Conservation (phyloP, 2,329 filamentous ascomycete species). For the Teratosphaeria epicoccoides region DNA sequence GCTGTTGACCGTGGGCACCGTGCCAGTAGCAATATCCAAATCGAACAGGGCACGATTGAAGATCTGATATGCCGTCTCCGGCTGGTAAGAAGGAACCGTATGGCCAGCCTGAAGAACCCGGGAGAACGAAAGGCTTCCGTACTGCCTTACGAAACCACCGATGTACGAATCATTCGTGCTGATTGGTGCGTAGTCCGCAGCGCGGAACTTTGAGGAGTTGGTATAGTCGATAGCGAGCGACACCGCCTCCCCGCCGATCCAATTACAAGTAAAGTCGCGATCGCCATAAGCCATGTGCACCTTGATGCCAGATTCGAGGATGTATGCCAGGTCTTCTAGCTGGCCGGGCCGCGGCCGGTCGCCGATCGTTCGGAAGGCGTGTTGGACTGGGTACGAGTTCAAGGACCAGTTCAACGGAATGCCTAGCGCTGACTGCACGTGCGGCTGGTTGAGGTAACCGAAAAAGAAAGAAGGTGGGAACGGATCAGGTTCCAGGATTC, state of each 20-base stretch:
- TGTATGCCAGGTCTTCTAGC: conserved; percentile 16
- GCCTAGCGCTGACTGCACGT: conserved; percentile 37
- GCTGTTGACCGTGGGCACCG: not conserved
- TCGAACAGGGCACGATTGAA: conserved; percentile 39
- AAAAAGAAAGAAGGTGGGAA: conserved; percentile 11
- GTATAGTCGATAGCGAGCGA: conserved; percentile 19
- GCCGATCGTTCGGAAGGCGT: conserved; percentile 8
- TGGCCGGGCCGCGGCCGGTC: conserved; percentile 12
- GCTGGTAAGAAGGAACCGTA: conserved; percentile 31
- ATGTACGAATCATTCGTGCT: conserved; percentile 17
- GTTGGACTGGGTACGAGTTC: conserved; percentile 2
- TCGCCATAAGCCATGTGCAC: conserved; percentile 22
- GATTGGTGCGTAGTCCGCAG: conserved; percentile 24
- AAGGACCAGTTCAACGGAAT: conserved; percentile 37
- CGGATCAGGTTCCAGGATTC: conserved; percentile 12
- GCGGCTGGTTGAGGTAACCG: conserved; percentile 37
- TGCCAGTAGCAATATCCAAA: conserved; percentile 35
- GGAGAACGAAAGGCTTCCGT: conserved; percentile 26
- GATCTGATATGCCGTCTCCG: conserved; percentile 38
- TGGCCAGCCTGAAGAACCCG: conserved; percentile 26
- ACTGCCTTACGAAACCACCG: conserved; percentile 24
- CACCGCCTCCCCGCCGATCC: conserved; percentile 22
- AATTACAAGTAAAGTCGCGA: conserved; percentile 20
- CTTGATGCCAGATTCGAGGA: conserved; percentile 16
- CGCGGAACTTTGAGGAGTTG: conserved; percentile 10